Evolutionary conservation across 2,329 filamentous ascomycete species (phyloP).

Genomic region (Aspergillaceae sp.): DNA sequence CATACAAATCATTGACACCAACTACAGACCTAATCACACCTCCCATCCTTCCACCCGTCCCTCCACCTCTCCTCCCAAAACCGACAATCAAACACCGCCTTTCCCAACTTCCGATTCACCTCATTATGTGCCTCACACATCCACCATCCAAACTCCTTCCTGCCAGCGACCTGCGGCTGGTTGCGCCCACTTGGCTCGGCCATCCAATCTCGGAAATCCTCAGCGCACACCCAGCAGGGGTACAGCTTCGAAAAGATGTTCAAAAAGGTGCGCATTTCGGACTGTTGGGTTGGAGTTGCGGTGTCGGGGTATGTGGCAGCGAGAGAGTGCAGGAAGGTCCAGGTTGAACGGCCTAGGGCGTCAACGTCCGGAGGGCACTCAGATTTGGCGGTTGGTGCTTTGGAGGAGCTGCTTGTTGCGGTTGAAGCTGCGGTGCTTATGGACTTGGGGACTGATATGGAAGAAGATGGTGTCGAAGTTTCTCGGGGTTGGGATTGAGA

Average conservation of each 20-base stretch:
- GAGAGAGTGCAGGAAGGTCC: constrained; percentile 89
- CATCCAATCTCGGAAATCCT: constrained; percentile 83
- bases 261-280: constrained; percentile 70
- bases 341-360: constrained; percentile 72
- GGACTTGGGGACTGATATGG: constrained; percentile 17
- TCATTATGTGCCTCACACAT: constrained; percentile 46
- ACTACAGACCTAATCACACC: constrained; percentile 44
- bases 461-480: constrained; percentile 5
- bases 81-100: constrained; percentile 79
- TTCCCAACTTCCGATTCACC: constrained; percentile 67
- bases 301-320: constrained; percentile 72
- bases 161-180: constrained; percentile 50
- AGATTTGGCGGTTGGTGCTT: constrained; percentile 35
- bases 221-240: constrained; percentile 90
- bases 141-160: constrained; percentile 42
- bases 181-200: constrained; percentile 48
- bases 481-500: constrained; percentile 28
- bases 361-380: constrained; percentile 92
- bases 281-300: constrained; percentile 61
- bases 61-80: constrained; percentile 92
- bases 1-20: neutral
- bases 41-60: constrained; percentile 68
- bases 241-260: constrained; percentile 76
- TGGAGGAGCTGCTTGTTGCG: constrained; percentile 23
- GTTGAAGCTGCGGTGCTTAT: constrained; percentile 14